Percentiles rank a stretch among this genome's conserved stretches.
phyloP scores from a whole-genome alignment of 441 rosid species.

The Gossypium davidsonii region DNA sequence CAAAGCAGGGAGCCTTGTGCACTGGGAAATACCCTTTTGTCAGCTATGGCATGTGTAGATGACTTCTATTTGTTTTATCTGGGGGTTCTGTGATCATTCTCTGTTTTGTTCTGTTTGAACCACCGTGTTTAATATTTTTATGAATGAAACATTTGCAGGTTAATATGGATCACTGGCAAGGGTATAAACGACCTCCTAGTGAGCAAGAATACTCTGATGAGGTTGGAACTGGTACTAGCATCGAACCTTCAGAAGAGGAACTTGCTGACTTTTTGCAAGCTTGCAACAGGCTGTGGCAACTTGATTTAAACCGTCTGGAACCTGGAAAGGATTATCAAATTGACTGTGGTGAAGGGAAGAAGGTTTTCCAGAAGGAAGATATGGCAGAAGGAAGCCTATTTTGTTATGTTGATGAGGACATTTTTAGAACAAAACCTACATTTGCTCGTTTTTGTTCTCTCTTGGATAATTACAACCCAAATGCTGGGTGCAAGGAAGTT shows the following conservation, averaged over 20 bases:
- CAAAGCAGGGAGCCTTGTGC: not conserved
- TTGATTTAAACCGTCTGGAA: slow-evolving; percentile 63
- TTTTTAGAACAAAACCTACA: slow-evolving; percentile 63
- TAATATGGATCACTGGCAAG: slow-evolving; percentile 65
- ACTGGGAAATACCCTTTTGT: not conserved
- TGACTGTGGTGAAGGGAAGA: slow-evolving; percentile 91
- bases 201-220: slow-evolving; percentile 71
- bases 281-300: slow-evolving; percentile 87
- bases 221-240: slow-evolving; percentile 30
- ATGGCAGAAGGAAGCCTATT: slow-evolving; percentile 73
- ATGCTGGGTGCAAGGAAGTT: slow-evolving; percentile 67
- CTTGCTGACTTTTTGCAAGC: slow-evolving; percentile 72
- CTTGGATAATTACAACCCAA: slow-evolving; percentile 86
- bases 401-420: slow-evolving; percentile 56
- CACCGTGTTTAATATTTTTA: not conserved
- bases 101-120: not conserved
- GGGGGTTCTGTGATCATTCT: not conserved
- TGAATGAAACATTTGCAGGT: slow-evolving; percentile 37
- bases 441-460: slow-evolving; percentile 80
- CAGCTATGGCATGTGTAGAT: not conserved
- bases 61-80: not conserved
- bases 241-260: slow-evolving; percentile 61
- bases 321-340: slow-evolving; percentile 81
- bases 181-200: slow-evolving; percentile 54
- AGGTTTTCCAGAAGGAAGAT: slow-evolving; percentile 58